Evolutionary conservation across 1,139 yeast species (phyloP).

Genomic region (Debaryomyces fabryi): DNA sequence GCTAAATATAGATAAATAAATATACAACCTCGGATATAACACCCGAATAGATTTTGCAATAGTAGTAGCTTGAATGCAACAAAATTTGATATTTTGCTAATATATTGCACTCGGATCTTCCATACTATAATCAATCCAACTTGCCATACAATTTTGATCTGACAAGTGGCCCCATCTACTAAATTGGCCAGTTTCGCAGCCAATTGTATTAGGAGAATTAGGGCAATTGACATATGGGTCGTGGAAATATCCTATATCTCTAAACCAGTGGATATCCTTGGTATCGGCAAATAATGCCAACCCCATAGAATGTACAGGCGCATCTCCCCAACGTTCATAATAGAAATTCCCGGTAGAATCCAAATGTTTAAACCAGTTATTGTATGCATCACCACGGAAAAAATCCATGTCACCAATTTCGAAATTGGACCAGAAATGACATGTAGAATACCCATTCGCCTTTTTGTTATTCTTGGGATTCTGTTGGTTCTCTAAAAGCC

Average conservation of each 20-base stretch:
- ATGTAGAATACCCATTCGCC: slow-evolving; percentile 75
- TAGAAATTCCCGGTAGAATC: slow-evolving; percentile 78
- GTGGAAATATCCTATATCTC: slow-evolving; percentile 81
- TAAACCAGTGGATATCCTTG: slow-evolving; percentile 77
- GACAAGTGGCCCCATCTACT: slow-evolving; percentile 41
- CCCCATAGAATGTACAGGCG: slow-evolving; percentile 83
- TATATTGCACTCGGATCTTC: slow-evolving; percentile 26
- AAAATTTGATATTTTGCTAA: slow-evolving; percentile 5
- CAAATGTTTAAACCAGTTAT: slow-evolving; percentile 61
- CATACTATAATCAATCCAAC: slow-evolving; percentile 69
- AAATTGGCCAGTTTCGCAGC: slow-evolving; percentile 36
- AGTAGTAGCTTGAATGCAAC: not conserved
- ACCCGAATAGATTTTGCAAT: not conserved
- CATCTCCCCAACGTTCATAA: slow-evolving; percentile 92
- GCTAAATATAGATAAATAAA: not conserved
- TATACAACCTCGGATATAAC: not conserved
- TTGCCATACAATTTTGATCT: slow-evolving; percentile 72
- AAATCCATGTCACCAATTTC: slow-evolving; percentile 85
- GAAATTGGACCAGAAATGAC: slow-evolving; percentile 89
- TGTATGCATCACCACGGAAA: slow-evolving; percentile 66
- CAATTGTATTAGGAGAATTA: slow-evolving; percentile 29
- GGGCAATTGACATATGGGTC: slow-evolving; percentile 81
- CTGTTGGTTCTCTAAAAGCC: slow-evolving; percentile 69
- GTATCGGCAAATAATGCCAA: slow-evolving; percentile 74
- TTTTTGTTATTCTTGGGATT: slow-evolving; percentile 54